A percentile compares a stretch with the other conserved stretches of the same genome.
Conservation (phyloP, 208 protist species). For the Wallacemonas sp. region DNA sequence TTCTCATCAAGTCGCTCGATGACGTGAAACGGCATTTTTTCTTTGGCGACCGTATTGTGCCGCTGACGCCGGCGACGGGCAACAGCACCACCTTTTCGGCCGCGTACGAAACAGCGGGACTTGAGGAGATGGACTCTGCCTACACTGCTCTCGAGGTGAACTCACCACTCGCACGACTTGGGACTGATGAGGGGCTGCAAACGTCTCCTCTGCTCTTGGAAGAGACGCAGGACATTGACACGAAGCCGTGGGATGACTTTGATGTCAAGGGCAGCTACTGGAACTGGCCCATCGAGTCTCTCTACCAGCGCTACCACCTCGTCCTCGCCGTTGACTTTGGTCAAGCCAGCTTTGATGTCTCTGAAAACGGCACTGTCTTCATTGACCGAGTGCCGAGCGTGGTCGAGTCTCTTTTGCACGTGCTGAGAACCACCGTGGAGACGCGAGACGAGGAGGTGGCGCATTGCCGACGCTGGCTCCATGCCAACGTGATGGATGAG, state of each 20-base stretch:
- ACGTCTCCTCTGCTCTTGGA: constrained; percentile 27
- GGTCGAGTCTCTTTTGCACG: constrained; percentile 62
- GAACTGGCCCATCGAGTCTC: constrained; percentile 78
- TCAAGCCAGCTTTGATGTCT: constrained; percentile 63
- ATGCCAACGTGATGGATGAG: constrained; percentile 37
- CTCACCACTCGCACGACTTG: too few relatives aligned
- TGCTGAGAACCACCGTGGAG: constrained; percentile 55
- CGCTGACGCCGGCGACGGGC: constrained; percentile 39
- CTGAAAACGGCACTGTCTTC: constrained; percentile 67
- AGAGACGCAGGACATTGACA: constrained; percentile 44
- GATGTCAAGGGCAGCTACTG: constrained; percentile 50
- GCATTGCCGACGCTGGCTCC: constrained; percentile 47
- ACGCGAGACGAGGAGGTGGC: constrained; percentile 55
- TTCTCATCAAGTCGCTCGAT: constrained; percentile 54
- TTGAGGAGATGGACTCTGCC: constrained; percentile 5
- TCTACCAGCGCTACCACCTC: constrained; percentile 84
- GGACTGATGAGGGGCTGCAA: constrained; percentile 21
- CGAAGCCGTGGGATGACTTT: constrained; percentile 65
- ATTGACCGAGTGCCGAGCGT: constrained; percentile 71
- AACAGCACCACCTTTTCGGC: constrained; percentile 23
- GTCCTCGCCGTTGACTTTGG: constrained; percentile 80
- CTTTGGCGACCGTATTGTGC: constrained; percentile 25
- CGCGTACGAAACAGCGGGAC: background rate
- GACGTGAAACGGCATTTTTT: constrained; percentile 42
- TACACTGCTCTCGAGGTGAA: too few relatives aligned